Percentiles rank a stretch among this genome's conserved stretches.
Evolutionary conservation across 176 grass and related monocot genomes (phyloP).

Genomic region (Echinochloa phyllopogon): DNA sequence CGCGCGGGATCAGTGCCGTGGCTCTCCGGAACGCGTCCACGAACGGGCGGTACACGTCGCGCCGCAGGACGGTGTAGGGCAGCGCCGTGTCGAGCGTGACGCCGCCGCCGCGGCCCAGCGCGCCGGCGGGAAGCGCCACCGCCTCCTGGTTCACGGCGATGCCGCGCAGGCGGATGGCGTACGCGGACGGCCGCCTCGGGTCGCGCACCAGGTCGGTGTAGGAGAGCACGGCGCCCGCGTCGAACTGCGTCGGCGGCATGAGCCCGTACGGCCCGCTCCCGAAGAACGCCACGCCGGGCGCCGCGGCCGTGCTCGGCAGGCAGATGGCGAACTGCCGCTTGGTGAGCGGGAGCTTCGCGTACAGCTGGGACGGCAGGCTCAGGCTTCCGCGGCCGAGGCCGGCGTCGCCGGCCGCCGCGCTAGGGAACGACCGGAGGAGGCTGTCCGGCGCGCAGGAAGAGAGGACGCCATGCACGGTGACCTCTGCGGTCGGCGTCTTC

Average conservation of each 20-base stretch:
- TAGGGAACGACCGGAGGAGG: neutral
- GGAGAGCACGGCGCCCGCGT: neutral
- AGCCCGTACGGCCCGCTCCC: neutral
- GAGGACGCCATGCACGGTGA: neutral
- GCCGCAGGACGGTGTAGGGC: neutral
- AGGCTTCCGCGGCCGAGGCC: neutral
- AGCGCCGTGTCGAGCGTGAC: neutral
- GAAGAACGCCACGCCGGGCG: neutral
- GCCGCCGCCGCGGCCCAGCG: neutral
- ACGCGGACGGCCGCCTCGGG: neutral
- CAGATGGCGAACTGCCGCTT: neutral
- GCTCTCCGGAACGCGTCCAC: neutral
- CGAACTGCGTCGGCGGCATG: no score
- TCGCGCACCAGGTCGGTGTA: neutral
- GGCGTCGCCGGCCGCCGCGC: neutral
- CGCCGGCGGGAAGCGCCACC: neutral
- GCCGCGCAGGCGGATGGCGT: neutral
- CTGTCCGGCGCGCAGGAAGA: neutral
- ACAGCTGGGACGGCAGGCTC: neutral
- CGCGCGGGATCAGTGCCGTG: neutral
- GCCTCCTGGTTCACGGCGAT: conserved; percentile 9
- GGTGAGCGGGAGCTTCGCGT: neutral
- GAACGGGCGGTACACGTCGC: neutral
- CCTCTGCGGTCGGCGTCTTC: neutral
- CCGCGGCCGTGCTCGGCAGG: neutral